Percentiles rank a stretch among this genome's conserved stretches.
Evolutionary conservation across 176 grass and related monocot genomes (phyloP).

Genomic region (Calamus simplicifolius): DNA sequence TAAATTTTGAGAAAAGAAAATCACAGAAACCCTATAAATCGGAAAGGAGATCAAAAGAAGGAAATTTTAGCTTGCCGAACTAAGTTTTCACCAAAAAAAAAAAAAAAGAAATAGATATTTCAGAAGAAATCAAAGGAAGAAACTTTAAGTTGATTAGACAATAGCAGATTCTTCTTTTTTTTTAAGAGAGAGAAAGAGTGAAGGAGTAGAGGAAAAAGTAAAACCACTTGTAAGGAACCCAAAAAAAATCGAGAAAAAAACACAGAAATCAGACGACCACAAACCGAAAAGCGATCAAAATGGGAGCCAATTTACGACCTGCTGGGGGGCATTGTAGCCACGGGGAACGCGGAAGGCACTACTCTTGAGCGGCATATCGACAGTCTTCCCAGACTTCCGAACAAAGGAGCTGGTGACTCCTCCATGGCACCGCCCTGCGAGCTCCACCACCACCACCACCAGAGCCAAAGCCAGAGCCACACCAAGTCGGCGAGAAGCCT

Average conservation of each 20-base stretch:
- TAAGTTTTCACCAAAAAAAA: too few species aligned
- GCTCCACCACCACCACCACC: constrained; percentile 7
- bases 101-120: too few species aligned
- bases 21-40: too few species aligned
- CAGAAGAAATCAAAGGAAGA: too few species aligned
- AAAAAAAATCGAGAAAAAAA: too few species aligned
- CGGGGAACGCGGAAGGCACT: constrained; percentile 26
- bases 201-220: not conserved
- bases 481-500: not conserved
- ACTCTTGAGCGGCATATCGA: constrained; percentile 34
- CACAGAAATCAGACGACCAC: too few species aligned
- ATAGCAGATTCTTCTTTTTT: too few species aligned
- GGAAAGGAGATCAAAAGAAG: too few species aligned
- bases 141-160: too few species aligned
- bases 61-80: too few species aligned
- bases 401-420: constrained; percentile 31
- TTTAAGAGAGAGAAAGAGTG: not conserved
- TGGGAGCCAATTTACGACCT: constrained; percentile 5
- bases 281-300: too few species aligned
- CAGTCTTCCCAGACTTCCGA: constrained; percentile 18
- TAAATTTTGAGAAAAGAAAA: too few species aligned
- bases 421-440: constrained; percentile 16
- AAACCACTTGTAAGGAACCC: not conserved
- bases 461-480: not conserved
- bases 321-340: constrained; percentile 40